These are phyloP conservation scores for Tulasnella sp. DNA, from an alignment of 768 basidiomycete genomes.

Conservation along the genomic window DNA sequence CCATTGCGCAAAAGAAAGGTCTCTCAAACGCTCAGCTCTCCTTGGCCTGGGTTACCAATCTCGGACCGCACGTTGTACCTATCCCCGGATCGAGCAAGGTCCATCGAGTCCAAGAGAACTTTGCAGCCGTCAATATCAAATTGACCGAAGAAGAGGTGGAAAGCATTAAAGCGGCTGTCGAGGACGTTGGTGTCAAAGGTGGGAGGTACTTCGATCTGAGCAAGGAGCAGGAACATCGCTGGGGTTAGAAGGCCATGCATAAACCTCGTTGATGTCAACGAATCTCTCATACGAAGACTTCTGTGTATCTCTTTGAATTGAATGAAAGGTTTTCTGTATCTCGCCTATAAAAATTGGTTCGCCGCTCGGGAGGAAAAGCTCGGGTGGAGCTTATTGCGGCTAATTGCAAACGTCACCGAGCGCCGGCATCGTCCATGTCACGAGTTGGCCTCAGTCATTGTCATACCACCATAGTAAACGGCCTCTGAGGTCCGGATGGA, in stretches of 20 bases:
- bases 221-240: not conserved
- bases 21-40: slow-evolving; percentile 44
- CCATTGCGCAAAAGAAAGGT: slow-evolving; percentile 44
- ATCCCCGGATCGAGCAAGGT: slow-evolving; percentile 43
- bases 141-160: slow-evolving; percentile 11
- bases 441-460: too few species aligned
- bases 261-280: not conserved
- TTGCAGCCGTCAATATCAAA: not conserved
- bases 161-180: slow-evolving; percentile 12
- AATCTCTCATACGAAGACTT: not conserved
- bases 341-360: too few species aligned
- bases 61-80: slow-evolving; percentile 46
- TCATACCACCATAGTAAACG: too few species aligned
- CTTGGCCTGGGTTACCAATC: slow-evolving; percentile 45
- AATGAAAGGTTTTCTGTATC: too few species aligned
- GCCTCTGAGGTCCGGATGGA: too few species aligned
- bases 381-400: too few species aligned
- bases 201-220: slow-evolving; percentile 18
- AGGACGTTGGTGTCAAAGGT: slow-evolving; percentile 11
- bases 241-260: not conserved
- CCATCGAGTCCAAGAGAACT: slow-evolving; percentile 26
- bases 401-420: too few species aligned
- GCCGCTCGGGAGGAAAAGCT: too few species aligned
- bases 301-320: not conserved
- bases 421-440: too few species aligned